Evolutionary conservation across 148 eudicot genomes (phyloP), one percentile per base, ranked within the genome.

Genomic region (Camellia granthamiana): DNA sequence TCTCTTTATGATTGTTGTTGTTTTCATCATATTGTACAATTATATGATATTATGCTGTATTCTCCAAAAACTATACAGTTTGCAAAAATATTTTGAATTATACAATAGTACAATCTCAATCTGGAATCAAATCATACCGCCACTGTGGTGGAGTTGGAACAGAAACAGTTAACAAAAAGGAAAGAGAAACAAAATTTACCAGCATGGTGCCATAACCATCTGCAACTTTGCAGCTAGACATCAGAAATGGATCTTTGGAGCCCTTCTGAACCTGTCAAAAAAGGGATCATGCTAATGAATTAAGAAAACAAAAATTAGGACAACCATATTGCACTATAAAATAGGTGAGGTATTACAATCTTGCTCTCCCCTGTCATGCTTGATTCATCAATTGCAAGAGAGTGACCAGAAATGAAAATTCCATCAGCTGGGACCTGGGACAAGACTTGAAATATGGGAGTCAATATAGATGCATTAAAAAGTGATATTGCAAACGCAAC

Each of bases 351-450:
- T 21, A 13, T 85, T 79, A 95, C 99, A 81, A 93, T 93, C 79
- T 95, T 93, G 87, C 97, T 93, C 90, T 95, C 99, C 84, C 99
- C 97, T 21, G 97, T 95, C 99, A 95, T 95, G 88, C 98, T 95
- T 38, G 98, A 95, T 80, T 95, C 98, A 85, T 95, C 97, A 78
- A 95, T 89, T 76, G 97, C 93, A 79, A 95, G 94, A 41, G 93
- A 91, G 6, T 95, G 97, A 69, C 97, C 99, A 81, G 92, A 86
- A 70, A 93, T 81, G 42, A 95, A 81, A 80, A 95, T 85, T 77
- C 99, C 99, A 86, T 95, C 99, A 79, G 98, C 97, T 49, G 98
- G 97, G 38, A 95, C 98, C 99, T 95, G 83, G 52, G 15, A 81
- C 19, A 72, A 68, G 30, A 30, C 67, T 41, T 21, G 2, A 23